Percentiles rank a stretch among this genome's conserved stretches.
These are phyloP conservation scores for Phytopythium aichiense DNA, from an alignment of 352 stramenopile genomes.

Conservation along the genomic window DNA sequence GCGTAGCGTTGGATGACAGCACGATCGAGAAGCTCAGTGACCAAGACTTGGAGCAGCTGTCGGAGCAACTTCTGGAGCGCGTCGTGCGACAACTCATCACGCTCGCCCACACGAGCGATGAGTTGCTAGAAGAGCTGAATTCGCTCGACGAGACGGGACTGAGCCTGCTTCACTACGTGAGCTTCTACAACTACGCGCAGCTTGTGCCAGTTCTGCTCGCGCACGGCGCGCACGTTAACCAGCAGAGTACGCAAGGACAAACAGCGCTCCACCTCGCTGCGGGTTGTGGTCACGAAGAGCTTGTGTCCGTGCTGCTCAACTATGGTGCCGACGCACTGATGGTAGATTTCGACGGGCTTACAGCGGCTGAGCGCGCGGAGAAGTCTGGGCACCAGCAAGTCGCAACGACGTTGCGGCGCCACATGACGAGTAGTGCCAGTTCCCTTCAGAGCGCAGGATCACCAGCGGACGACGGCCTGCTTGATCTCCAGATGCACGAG, in stretches of 20 bases:
- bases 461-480: conserved; percentile 9
- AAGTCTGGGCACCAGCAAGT: conserved; percentile 61
- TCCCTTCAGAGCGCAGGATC: background rate
- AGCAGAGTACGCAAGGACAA: conserved; percentile 79
- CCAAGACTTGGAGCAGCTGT: conserved; percentile 71
- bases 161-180: conserved; percentile 87
- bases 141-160: conserved; percentile 83
- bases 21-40: conserved; percentile 78
- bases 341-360: conserved; percentile 71
- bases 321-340: conserved; percentile 55
- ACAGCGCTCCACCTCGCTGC: conserved; percentile 81
- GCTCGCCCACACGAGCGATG: conserved; percentile 70
- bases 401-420: conserved; percentile 32
- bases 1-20: conserved; percentile 22
- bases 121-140: conserved; percentile 84
- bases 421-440: conserved; percentile 26
- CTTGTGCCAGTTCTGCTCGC: conserved; percentile 74
- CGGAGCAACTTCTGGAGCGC: conserved; percentile 77
- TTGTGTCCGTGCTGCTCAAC: conserved; percentile 62
- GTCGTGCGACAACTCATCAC: conserved; percentile 80
- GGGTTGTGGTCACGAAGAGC: conserved; percentile 63
- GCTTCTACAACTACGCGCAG: conserved; percentile 85
- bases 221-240: conserved; percentile 81
- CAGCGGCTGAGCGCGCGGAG: conserved; percentile 68
- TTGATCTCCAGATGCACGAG: conserved; percentile 9